Base-by-base conservation (phyloP, 2,329 filamentous ascomycete genomes). In the Trichophyton verrucosum region DNA sequence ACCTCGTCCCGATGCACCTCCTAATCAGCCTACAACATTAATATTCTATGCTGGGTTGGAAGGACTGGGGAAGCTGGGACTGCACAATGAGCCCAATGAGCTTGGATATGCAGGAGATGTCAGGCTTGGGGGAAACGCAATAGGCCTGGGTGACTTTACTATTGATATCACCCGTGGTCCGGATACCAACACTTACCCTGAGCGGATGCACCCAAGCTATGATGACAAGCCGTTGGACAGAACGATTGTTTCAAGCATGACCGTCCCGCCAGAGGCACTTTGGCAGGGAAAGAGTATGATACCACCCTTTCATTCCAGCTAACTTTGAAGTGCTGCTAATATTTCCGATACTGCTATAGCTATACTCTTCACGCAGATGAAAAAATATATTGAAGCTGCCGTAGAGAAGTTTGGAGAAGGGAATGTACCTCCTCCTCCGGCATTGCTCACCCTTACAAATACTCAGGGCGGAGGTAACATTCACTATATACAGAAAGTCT, bases 401-500 rank as follows among this genome's bases (percentile, higher is more conserved):
- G 68, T 86, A 36, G 73, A 80, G 64, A 77, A 82, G 65, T 86
- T 83, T 71, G 82, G 80, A 30, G 74, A 82, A 55, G 82, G 88
- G 2, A 82, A 86, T 63, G 82, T 88, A 55, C 87, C 91, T 6
- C 91, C 91, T 8, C 87, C 92, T 1, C 90, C 87, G 77, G 88
- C 94, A 71, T 81, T 91, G 0, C 96, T 95, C 73, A 89, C 89
- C 5, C 80, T 97, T 60, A 75, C 79, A 51, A 87, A 95, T 71
- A 74, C 76, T 36, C 68, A 74, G 20, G 72, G 71, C 5, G 65
- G 71, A 30, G 92, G 91, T 33, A 97, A 97, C 69, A 76, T 89
- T 13, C 92, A 99, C 65, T 76, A 96, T 46, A 80, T 97, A 15
- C 90, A 99, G 74, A 96, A 96, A 75, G 84, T 91, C 1, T 97